Conservation (phyloP, 192 early-diverging fungal genomes). For the Chytriomyces sp. region DNA sequence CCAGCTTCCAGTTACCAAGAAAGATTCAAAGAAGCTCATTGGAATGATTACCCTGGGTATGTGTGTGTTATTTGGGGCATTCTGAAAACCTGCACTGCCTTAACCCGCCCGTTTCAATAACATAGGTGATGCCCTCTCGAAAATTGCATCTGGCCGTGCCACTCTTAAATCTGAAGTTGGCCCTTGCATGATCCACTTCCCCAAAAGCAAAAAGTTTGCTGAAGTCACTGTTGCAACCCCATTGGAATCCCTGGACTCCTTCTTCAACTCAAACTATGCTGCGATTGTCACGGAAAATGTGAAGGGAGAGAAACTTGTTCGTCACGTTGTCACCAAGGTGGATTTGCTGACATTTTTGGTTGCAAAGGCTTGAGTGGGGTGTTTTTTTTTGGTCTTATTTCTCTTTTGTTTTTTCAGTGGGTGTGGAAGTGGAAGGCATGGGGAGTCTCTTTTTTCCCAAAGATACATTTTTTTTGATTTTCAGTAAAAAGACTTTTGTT, state of each 20-base stretch:
- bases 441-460: no score
- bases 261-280: slow-evolving; percentile 91
- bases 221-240: slow-evolving; percentile 88
- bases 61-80: not conserved
- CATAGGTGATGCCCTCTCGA: slow-evolving; percentile 83
- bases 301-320: slow-evolving; percentile 64
- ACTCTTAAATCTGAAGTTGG: slow-evolving; percentile 56
- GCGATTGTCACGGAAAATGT: slow-evolving; percentile 86
- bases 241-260: slow-evolving; percentile 79
- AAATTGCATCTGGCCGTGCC: slow-evolving; percentile 74
- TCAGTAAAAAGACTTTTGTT: no score
- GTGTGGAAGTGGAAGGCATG: no score
- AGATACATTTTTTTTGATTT: no score
- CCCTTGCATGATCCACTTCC: slow-evolving; percentile 78
- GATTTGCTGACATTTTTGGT: slow-evolving; percentile 87
- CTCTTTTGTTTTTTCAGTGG: no score
- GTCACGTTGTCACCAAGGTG: slow-evolving; percentile 92
- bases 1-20: slow-evolving; percentile 87
- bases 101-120: no score
- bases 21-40: slow-evolving; percentile 60
- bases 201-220: slow-evolving; percentile 77
- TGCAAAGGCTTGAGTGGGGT: no score
- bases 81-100: not conserved
- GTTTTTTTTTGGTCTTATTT: no score
- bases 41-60: slow-evolving; percentile 85